phyloP scores from a whole-genome alignment of 345 rosid genomes.

The Anastatica hierochuntica region DNA sequence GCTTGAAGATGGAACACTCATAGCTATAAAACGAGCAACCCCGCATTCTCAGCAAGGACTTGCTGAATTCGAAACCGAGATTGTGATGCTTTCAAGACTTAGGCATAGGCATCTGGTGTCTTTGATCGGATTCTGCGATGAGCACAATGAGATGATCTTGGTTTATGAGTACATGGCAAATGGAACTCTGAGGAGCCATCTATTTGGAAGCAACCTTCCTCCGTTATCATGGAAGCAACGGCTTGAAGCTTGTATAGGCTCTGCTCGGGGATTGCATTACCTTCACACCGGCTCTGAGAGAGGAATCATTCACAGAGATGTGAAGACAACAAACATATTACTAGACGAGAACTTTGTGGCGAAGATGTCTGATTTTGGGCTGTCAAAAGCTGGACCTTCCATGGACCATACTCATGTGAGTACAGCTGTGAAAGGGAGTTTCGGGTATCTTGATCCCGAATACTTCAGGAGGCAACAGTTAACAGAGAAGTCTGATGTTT shows the following conservation, averaged over 20 bases:
- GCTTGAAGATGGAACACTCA: conserved; percentile 60
- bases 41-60: conserved; percentile 93
- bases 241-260: conserved; percentile 69
- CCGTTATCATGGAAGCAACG: conserved; percentile 80
- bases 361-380: conserved; percentile 84
- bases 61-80: conserved; percentile 78
- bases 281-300: conserved; percentile 85
- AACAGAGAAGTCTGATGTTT: conserved; percentile 88
- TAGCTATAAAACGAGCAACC: conserved; percentile 79
- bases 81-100: conserved; percentile 78
- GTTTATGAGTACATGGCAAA: conserved; percentile 92
- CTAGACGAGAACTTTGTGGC: conserved; percentile 72
- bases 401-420: conserved; percentile 88
- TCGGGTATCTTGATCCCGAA: conserved; percentile 86
- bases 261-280: conserved; percentile 86
- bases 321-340: conserved; percentile 79
- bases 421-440: conserved; percentile 92
- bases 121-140: conserved; percentile 83
- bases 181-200: conserved; percentile 77
- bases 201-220: conserved; percentile 60
- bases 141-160: conserved; percentile 82
- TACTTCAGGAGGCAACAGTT: conserved; percentile 75
- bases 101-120: conserved; percentile 89
- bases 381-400: conserved; percentile 83
- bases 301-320: conserved; percentile 86